phyloP scores from a whole-genome alignment of 2,329 filamentous ascomycete genomes.

The Trichoderma asperellum region DNA sequence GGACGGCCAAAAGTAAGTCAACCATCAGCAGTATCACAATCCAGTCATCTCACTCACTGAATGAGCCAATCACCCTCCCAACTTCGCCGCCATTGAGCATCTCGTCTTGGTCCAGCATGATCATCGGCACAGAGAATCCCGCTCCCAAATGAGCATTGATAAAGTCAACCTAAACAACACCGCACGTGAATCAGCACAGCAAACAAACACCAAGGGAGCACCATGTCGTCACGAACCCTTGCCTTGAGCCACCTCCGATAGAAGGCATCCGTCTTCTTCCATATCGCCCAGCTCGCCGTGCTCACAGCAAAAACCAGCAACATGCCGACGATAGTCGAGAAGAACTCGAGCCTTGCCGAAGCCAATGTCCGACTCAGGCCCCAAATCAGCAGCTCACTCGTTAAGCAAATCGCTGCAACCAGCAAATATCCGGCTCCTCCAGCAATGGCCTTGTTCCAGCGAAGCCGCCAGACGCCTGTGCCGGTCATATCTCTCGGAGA shows the following conservation, averaged over 20 bases:
- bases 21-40: no score
- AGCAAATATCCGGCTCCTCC: slow-evolving; percentile 36
- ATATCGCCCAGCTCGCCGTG: slow-evolving; percentile 34
- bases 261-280: slow-evolving; percentile 32
- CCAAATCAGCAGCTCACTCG: slow-evolving; percentile 53
- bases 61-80: slow-evolving; percentile 50
- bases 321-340: slow-evolving; percentile 56
- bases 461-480: slow-evolving; percentile 29
- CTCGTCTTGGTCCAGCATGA: slow-evolving; percentile 48
- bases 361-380: slow-evolving; percentile 46
- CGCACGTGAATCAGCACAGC: neutral
- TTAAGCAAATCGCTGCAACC: slow-evolving; percentile 45
- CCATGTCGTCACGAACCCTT: slow-evolving; percentile 37
- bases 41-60: slow-evolving; percentile 43
- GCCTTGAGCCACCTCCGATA: slow-evolving; percentile 42
- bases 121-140: slow-evolving; percentile 55
- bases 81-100: slow-evolving; percentile 42
- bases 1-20: slow-evolving; percentile 28
- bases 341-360: slow-evolving; percentile 45
- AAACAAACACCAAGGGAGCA: neutral
- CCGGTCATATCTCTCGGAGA: slow-evolving; percentile 19
- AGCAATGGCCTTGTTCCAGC: slow-evolving; percentile 23
- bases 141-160: slow-evolving; percentile 56
- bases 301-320: slow-evolving; percentile 44
- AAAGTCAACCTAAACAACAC: slow-evolving; percentile 49